These are phyloP conservation scores for Miscanthus sacchariflorus DNA, from an alignment of 202 grass and related monocot genomes.

Conservation along the genomic window DNA sequence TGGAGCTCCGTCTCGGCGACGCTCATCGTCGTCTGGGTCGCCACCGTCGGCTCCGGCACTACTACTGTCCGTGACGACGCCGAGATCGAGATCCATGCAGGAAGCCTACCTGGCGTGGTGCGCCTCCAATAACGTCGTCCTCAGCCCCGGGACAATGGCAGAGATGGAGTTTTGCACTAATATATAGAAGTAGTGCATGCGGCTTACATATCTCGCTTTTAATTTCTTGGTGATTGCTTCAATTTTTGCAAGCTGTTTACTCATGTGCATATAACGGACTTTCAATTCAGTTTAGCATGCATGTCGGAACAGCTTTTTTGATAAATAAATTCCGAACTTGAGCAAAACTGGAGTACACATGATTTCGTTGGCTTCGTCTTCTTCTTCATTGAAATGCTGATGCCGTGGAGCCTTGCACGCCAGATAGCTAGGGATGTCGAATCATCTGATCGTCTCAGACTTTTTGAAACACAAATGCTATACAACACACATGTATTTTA, in stretches of 20 bases:
- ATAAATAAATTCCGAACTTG: background rate
- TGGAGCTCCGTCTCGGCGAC: background rate
- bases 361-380: background rate
- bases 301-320: background rate
- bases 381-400: background rate
- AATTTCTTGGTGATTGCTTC: background rate
- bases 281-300: background rate
- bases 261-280: background rate
- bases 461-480: background rate
- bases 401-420: background rate
- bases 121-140: conserved; percentile 34
- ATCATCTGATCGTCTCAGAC: background rate
- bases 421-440: background rate
- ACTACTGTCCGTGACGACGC: background rate
- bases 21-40: background rate
- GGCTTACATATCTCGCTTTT: background rate
- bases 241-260: background rate
- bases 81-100: conserved; percentile 29
- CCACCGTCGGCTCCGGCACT: background rate
- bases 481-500: too few relatives aligned
- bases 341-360: background rate
- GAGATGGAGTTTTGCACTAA: background rate
- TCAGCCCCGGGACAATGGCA: conserved; percentile 49
- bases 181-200: background rate
- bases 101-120: conserved; percentile 47